Evolutionary conservation across 1,284 basidiomycete species (phyloP).

Genomic region (Coriolopsis trogii): DNA sequence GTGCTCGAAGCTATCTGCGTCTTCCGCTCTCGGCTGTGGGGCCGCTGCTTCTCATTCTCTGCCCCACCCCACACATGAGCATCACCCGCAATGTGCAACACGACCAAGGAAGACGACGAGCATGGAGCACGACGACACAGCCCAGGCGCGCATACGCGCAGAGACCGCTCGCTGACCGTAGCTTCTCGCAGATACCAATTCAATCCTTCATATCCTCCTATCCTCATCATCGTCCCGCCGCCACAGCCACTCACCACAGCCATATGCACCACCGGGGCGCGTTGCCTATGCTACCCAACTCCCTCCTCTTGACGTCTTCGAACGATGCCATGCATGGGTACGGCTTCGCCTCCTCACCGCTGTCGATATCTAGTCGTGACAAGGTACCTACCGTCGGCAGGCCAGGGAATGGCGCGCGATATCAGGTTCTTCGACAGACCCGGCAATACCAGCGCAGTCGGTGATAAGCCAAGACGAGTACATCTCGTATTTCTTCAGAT

Average conservation of each 20-base stretch:
- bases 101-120: constrained; percentile 3
- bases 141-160: too few relatives aligned
- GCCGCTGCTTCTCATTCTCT: too few relatives aligned
- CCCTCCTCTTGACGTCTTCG: background rate
- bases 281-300: constrained; percentile 1
- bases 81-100: constrained; percentile 3
- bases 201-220: constrained; percentile 18
- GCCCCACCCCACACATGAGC: too few relatives aligned
- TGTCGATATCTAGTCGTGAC: constrained; percentile 13
- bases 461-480: constrained; percentile 40
- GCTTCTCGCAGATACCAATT: constrained; percentile 18
- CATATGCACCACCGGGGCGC: background rate
- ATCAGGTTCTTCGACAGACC: constrained; percentile 7
- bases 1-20: too few relatives aligned
- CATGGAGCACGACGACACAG: constrained; percentile 5
- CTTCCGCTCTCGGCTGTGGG: too few relatives aligned
- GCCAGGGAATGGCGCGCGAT: constrained; percentile 14
- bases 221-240: constrained; percentile 11
- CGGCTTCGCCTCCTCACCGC: constrained; percentile 14
- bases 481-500: constrained; percentile 68
- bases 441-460: too few relatives aligned
- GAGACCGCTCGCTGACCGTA: constrained; percentile 14
- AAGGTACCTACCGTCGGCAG: constrained; percentile 14
- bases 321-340: constrained; percentile 9
- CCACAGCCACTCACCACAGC: constrained; percentile 13